These are phyloP conservation scores for Ceratocystis variospora DNA, from an alignment of 2,329 filamentous ascomycete species.

Conservation along the genomic window DNA sequence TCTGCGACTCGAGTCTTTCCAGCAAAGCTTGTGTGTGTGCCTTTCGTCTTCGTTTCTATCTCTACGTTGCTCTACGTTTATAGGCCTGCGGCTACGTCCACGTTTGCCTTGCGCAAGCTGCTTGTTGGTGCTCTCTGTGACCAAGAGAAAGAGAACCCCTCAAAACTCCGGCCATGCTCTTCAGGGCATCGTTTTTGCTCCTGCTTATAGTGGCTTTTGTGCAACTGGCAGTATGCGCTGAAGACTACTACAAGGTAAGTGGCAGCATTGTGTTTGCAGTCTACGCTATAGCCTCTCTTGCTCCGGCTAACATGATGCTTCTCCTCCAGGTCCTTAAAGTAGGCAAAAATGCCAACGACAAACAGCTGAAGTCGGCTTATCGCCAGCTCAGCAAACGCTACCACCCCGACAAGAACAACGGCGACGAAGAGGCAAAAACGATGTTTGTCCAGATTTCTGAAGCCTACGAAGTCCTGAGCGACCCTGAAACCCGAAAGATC, in stretches of 20 bases:
- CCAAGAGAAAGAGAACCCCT: not conserved
- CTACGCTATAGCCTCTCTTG: not conserved
- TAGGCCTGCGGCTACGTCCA: not conserved
- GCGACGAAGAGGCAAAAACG: slow-evolving; percentile 63
- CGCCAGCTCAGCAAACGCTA: slow-evolving; percentile 84
- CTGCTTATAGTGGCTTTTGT: slow-evolving; percentile 39
- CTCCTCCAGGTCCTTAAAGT: slow-evolving; percentile 57
- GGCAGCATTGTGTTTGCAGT: not conserved
- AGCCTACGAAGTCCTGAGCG: slow-evolving; percentile 83
- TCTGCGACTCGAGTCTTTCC: not conserved
- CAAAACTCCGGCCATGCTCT: slow-evolving; percentile 27
- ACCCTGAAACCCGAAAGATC: slow-evolving; percentile 65
- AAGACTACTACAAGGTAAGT: slow-evolving; percentile 68
- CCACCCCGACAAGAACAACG: slow-evolving; percentile 95
- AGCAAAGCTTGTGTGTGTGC: not conserved
- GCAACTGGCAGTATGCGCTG: slow-evolving; percentile 42
- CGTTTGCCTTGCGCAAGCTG: not conserved
- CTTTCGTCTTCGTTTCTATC: not conserved
- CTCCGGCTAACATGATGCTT: not conserved
- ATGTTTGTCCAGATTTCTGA: slow-evolving; percentile 92
- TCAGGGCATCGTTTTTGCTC: slow-evolving; percentile 33
- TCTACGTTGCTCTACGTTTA: not conserved
- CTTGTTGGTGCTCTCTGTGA: not conserved
- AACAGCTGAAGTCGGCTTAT: slow-evolving; percentile 89
- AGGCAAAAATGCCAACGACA: slow-evolving; percentile 63